Evolutionary conservation across 2,329 filamentous ascomycete genomes (phyloP), one percentile per base, ranked within the genome.

Genomic region (Polytolypa hystricis): DNA sequence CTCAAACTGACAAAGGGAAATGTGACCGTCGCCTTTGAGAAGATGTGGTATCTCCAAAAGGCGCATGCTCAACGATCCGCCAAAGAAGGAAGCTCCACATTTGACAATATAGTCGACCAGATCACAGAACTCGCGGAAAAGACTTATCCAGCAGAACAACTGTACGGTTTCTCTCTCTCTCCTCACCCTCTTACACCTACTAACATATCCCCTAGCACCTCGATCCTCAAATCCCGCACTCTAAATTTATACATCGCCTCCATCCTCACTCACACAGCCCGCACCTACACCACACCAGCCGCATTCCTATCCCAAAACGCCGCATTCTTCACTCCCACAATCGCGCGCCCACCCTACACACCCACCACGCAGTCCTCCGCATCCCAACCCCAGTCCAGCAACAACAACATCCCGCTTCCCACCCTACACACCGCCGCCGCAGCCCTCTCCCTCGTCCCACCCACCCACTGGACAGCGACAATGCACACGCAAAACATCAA

Each of bases 1-100:
- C 70, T 93, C 46, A 86, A 85, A 52, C 93, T 95, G 61, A 96
- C 86, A 3, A 84, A 81, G 49, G 89, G 89, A 7, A 87, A 95
- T 55, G 84, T 87, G 5, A 80, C 81, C 10, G 84, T 95, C 12
- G 77, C 81, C 14, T 73, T 79, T 34, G 75, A 78, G 33, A 98
- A 96, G 54, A 70, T 96, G 11, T 72, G 75, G 48, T 84, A 79
- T 56, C 71, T 96, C 33, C 84, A 95, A 52, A 76, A 73, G 47
- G 71, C 74, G 31, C 84, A 89, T 52, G 70, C 70, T n/a, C 59
- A 65, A 26, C 60, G 61, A 4, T 65, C 64, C 35, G 66, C 67
- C 25, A 49, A 63, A 29, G 54, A 52, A 15, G 63, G 65, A 43
- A 69, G 71, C 28, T 49, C 57, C 5, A 47, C 54, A 16, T 58